Evolutionary conservation across 768 basidiomycete species (phyloP).

Genomic region (Pleurotus djamor): DNA sequence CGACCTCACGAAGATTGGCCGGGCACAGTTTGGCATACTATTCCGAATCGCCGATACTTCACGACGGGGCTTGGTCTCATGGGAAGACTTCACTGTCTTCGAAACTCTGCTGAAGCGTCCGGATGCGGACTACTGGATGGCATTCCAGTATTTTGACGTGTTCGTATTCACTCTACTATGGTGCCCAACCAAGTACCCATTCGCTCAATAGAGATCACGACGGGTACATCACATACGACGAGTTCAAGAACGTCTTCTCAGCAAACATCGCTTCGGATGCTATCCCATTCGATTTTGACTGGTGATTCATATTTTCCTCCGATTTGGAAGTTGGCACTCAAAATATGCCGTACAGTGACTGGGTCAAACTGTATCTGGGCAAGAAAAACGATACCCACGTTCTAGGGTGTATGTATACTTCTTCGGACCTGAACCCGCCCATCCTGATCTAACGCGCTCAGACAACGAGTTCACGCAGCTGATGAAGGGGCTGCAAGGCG

Average conservation of each 20-base stretch:
- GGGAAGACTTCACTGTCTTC: conserved; percentile 97
- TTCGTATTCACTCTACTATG: conserved; percentile 36
- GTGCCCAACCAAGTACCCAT: conserved; percentile 7
- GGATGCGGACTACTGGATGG: conserved; percentile 97
- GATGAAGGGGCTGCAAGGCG: conserved; percentile 98
- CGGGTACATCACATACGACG: conserved; percentile 91
- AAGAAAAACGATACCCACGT: conserved; percentile 90
- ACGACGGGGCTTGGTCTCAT: conserved; percentile 76
- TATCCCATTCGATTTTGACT: conserved; percentile 95
- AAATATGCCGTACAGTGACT: conserved; percentile 54
- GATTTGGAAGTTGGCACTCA: background rate
- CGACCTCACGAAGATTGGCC: conserved; percentile 83
- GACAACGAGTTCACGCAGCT: conserved; percentile 97
- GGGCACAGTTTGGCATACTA: conserved; percentile 85
- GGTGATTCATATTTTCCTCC: conserved; percentile 38
- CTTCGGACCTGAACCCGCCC: background rate
- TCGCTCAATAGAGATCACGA: conserved; percentile 66
- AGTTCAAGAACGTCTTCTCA: conserved; percentile 91
- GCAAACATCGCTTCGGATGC: conserved; percentile 75
- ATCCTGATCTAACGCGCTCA: conserved; percentile 21
- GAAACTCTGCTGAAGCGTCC: conserved; percentile 91
- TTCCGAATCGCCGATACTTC: conserved; percentile 86
- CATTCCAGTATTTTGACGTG: conserved; percentile 96
- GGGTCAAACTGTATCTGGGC: conserved; percentile 95
- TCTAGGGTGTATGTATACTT: conserved; percentile 71